phyloP scores from a whole-genome alignment of 2,329 filamentous ascomycete genomes.

The Trichothecium sympodiale region DNA sequence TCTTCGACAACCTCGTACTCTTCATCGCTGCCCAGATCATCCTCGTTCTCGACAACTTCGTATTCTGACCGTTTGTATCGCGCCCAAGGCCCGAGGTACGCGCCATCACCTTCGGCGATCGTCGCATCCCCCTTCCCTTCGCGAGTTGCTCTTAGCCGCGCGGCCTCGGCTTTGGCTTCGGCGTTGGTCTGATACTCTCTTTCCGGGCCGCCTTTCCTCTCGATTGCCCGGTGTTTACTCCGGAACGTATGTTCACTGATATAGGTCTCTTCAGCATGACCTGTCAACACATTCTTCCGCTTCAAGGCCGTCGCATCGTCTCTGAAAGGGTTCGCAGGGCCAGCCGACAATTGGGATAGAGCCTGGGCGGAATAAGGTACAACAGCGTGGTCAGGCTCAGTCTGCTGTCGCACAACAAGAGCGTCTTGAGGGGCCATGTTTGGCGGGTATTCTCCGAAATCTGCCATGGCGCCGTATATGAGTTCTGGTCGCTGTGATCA shows the following conservation, averaged over 20 bases:
- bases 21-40: constrained; percentile 66
- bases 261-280: constrained; percentile 75
- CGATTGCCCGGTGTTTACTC: constrained; percentile 73
- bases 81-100: constrained; percentile 94
- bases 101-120: constrained; percentile 73
- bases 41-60: constrained; percentile 62
- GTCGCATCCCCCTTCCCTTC: constrained; percentile 78
- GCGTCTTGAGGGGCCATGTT: constrained; percentile 56
- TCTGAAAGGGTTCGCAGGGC: constrained; percentile 67
- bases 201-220: constrained; percentile 50
- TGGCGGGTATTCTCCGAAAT: constrained; percentile 53
- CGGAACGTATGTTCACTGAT: constrained; percentile 88
- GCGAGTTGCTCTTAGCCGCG: constrained; percentile 57
- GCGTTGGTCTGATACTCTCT: constrained; percentile 42
- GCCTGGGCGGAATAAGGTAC: constrained; percentile 62
- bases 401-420: constrained; percentile 44
- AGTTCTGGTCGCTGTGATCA: not conserved
- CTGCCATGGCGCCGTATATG: constrained; percentile 34
- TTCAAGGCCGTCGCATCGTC: constrained; percentile 50
- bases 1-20: constrained; percentile 71
- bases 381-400: constrained; percentile 47
- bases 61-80: constrained; percentile 64
- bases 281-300: constrained; percentile 75
- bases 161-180: constrained; percentile 60
- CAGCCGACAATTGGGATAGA: constrained; percentile 52